phyloP scores from a whole-genome alignment of 164 flowering plant genomes.

The Kalanchoe fedtschenkoi region DNA sequence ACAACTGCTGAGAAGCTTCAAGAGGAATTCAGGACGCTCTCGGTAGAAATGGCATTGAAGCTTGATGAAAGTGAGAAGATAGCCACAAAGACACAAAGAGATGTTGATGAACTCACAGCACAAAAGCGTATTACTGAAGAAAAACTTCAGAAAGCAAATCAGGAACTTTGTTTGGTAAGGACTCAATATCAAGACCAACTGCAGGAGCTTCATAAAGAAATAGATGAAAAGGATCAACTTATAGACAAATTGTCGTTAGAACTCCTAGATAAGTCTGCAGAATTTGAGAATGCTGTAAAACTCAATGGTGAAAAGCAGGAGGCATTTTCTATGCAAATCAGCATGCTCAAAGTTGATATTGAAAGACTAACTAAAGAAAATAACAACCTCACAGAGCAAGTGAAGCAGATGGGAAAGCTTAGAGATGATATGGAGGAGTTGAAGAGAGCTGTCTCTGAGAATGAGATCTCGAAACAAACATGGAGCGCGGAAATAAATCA shows the following conservation, averaged over 20 bases:
- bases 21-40: conserved; percentile 26
- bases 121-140: conserved; percentile 24
- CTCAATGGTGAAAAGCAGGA: conserved; percentile 27
- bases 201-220: conserved; percentile 32
- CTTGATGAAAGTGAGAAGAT: conserved; percentile 28
- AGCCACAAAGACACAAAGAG: conserved; percentile 18
- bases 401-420: conserved; percentile 17
- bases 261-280: conserved; percentile 31
- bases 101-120: conserved; percentile 25
- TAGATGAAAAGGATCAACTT: conserved; percentile 20
- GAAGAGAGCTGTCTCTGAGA: conserved; percentile 23
- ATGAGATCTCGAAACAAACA: conserved; percentile 26
- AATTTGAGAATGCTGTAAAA: conserved; percentile 34
- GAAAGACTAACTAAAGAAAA: conserved; percentile 30
- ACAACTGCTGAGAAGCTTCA: conserved; percentile 27
- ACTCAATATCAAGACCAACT: conserved; percentile 28
- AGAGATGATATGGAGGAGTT: conserved; percentile 23
- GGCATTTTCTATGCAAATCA: conserved; percentile 28
- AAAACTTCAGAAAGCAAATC: conserved; percentile 22
- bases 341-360: conserved; percentile 36
- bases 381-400: conserved; percentile 17
- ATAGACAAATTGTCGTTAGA: conserved; percentile 32
- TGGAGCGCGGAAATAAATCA: conserved; percentile 31
- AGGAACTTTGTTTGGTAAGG: conserved; percentile 16
- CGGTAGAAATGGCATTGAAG: conserved; percentile 30